Base-by-base conservation (phyloP, 495 filamentous ascomycete genomes). In the Lasiosphaeris hirsuta region DNA sequence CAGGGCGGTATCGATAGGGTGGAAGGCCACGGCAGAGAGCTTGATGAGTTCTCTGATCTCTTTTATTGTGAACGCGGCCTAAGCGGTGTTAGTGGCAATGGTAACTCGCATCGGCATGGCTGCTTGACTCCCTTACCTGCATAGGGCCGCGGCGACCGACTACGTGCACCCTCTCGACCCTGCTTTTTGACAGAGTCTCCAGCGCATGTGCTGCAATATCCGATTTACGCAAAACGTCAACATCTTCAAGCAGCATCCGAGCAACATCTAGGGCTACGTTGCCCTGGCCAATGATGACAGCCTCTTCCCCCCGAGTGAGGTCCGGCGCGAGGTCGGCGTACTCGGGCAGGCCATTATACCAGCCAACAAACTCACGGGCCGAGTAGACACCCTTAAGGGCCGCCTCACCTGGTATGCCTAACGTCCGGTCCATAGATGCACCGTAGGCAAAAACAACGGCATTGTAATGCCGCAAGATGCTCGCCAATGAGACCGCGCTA, bases 191-290 rank as follows among this genome's bases (percentile, higher is more conserved):
- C 51, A 98, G 68, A 2, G 81, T 78, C 41, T 90, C 87, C 33
- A 97, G 69, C 3, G 94, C 92, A 62, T 90, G 78, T 46, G 88
- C 88, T 1, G 90, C 83, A 41, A 97, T 96, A 66, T 98, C 94
- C 0, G 94, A 96, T 49, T 86, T 86, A 7, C 84, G 76, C 33
- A 98, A 75, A 14, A 76, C 72, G 62, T 92, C 81, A 5, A 93
- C 77, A 47, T 84, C 79, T 30, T 85, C 83, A 14, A 98, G 74
- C 8, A 98, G 76, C 57, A 96, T 96, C 33, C 94, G 79, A 3
- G 93, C 91, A 6, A 97, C 91, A 70, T 98, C 94, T 17, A 98
- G 72, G 1, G 95, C 94, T 10, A 97, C 94, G 69, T 98, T 98
- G 0, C 94, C 94, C 65, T 97, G 92, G 1, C 94, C 94, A 56